Evolutionary conservation across 2,329 filamentous ascomycete species (phyloP).

Genomic region (Rutstroemia sp.): DNA sequence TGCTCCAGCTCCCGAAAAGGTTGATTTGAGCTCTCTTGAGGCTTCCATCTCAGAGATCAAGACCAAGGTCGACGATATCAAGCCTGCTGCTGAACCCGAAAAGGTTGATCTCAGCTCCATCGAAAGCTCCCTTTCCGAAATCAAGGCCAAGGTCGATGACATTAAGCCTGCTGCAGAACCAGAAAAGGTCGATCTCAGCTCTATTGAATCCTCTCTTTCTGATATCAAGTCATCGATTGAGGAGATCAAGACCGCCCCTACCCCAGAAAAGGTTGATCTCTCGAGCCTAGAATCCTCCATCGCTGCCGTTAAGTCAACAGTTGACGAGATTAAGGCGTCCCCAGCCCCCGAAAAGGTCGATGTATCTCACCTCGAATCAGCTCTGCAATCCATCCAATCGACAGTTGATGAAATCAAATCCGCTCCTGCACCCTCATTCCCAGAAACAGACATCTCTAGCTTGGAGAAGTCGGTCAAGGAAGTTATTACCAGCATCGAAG

Average conservation of each 20-base stretch:
- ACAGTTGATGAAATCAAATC: slow-evolving; percentile 14
- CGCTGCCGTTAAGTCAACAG: slow-evolving; percentile 12
- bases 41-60: slow-evolving; percentile 3
- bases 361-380: slow-evolving; percentile 11
- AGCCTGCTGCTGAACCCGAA: slow-evolving; percentile 8
- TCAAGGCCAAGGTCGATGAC: slow-evolving; percentile 3
- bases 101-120: slow-evolving; percentile 12
- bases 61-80: neutral
- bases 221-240: slow-evolving; percentile 12
- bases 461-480: slow-evolving; percentile 14
- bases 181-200: slow-evolving; percentile 10
- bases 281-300: slow-evolving; percentile 13
- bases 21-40: no score
- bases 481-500: slow-evolving; percentile 8
- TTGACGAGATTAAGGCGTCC: slow-evolving; percentile 10
- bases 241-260: slow-evolving; percentile 8
- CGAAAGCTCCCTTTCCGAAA: neutral
- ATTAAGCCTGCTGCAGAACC: neutral
- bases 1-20: no score
- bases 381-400: slow-evolving; percentile 13
- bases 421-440: slow-evolving; percentile 7
- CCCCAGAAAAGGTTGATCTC: slow-evolving; percentile 14
- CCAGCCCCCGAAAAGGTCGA: slow-evolving; percentile 15
- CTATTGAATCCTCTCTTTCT: slow-evolving; percentile 12
- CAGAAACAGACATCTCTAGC: slow-evolving; percentile 13